phyloP scores from a whole-genome alignment of 2,329 filamentous ascomycete genomes.

The Ascochyta rabiei region DNA sequence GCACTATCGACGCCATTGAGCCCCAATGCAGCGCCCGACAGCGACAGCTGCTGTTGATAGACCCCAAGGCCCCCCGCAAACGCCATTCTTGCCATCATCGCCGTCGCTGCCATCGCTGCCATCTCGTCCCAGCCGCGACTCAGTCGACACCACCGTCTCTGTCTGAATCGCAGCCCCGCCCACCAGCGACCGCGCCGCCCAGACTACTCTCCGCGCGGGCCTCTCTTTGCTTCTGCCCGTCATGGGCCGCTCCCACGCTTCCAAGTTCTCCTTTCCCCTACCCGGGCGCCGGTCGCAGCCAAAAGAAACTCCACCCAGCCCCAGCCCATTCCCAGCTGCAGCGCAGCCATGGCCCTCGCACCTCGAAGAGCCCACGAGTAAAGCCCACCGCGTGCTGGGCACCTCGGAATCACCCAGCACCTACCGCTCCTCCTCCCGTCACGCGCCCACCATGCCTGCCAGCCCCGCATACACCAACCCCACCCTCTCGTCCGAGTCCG shows the following conservation, averaged over 20 bases:
- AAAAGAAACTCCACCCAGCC: conserved; percentile 23
- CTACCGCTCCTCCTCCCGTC: conserved; percentile 32
- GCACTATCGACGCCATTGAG: conserved; percentile 14
- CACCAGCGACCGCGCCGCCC: conserved; percentile 32
- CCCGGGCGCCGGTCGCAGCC: conserved; percentile 39
- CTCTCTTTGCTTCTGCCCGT: conserved; percentile 19
- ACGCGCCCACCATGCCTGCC: conserved; percentile 25
- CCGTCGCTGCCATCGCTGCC: too few relatives aligned
- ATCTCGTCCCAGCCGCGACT: conserved; percentile 24
- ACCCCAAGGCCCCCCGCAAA: neutral
- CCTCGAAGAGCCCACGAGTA: conserved; percentile 34
- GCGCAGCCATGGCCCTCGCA: conserved; percentile 33
- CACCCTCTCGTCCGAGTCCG: conserved; percentile 38
- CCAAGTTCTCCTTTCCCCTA: conserved; percentile 47
- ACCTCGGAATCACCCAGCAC: conserved; percentile 34
- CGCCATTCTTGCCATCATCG: too few relatives aligned
- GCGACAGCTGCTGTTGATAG: conserved; percentile 4
- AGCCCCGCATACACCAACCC: conserved; percentile 43
- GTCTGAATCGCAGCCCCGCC: conserved; percentile 36
- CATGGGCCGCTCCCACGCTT: conserved; percentile 34
- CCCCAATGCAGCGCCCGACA: conserved; percentile 13
- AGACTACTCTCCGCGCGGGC: neutral
- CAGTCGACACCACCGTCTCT: conserved; percentile 26
- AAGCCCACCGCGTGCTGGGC: conserved; percentile 48
- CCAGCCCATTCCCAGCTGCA: conserved; percentile 26